Percentiles rank a stretch among this genome's conserved stretches.
Evolutionary conservation across 73 alveolate species (phyloP).

Genomic region (Stentor roeselii): DNA sequence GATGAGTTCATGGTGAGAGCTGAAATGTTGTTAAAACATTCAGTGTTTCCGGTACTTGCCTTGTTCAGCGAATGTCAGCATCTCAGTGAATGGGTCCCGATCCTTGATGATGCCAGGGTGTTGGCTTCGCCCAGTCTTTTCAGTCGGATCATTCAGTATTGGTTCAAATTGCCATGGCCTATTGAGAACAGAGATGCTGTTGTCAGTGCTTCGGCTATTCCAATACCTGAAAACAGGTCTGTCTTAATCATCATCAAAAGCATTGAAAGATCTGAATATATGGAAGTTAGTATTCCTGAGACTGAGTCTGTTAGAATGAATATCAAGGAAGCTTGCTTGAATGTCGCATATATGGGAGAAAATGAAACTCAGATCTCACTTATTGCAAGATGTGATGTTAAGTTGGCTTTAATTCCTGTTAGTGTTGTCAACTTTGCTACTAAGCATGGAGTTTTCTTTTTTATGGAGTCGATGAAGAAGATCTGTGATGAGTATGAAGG

Average conservation of each 20-base stretch:
- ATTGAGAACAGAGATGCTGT: neutral
- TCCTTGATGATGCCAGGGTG: neutral
- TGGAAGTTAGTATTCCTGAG: neutral
- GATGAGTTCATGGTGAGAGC: conserved; percentile 4
- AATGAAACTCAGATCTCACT: conserved; percentile 8
- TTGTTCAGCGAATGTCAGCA: neutral
- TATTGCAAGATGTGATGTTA: conserved; percentile 10
- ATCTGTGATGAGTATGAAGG: neutral
- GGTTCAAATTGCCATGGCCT: conserved; percentile 11
- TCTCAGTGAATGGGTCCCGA: conserved; percentile 9
- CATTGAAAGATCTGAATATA: neutral
- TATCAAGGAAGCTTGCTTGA: neutral
- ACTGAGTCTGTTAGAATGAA: conserved; percentile 3
- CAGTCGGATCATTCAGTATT: conserved; percentile 1
- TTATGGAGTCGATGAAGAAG: conserved; percentile 1
- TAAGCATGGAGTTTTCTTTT: conserved; percentile 10
- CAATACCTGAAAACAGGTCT: conserved; percentile 24
- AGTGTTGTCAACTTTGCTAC: neutral
- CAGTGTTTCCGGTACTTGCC: neutral
- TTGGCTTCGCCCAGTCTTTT: neutral
- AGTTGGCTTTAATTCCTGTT: neutral
- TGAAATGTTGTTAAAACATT: conserved; percentile 1
- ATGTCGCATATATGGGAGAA: neutral
- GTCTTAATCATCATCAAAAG: neutral
- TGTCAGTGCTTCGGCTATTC: neutral